These are phyloP conservation scores for Venturia asperata DNA, from an alignment of 2,329 filamentous ascomycete genomes.

Conservation along the genomic window DNA sequence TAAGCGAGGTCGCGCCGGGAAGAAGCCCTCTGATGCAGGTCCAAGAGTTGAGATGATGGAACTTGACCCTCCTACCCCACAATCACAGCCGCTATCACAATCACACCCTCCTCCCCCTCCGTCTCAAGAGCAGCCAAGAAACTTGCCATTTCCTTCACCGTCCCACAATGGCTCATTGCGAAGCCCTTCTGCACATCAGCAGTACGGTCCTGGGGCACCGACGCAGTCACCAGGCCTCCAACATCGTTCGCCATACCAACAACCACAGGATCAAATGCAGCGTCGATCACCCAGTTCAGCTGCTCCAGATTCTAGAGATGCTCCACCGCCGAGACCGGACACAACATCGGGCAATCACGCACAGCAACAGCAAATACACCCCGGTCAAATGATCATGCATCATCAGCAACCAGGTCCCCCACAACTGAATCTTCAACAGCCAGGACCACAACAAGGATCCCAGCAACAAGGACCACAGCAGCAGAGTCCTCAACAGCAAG, in stretches of 20 bases:
- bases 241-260: conserved; percentile 2
- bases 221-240: conserved; percentile 5
- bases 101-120: not conserved
- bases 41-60: conserved; percentile 16
- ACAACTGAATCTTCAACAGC: conserved; percentile 5
- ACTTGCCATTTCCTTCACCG: conserved; percentile 2
- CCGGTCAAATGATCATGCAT: conserved; percentile 1
- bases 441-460: not conserved
- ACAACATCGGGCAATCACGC: not conserved
- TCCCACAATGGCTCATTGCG: conserved; percentile 3
- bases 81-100: conserved; percentile 1
- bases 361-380: conserved; percentile 1
- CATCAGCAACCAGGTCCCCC: conserved; percentile 5
- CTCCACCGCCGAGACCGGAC: not conserved
- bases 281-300: conserved; percentile 6
- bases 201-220: conserved; percentile 1
- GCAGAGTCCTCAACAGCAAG: conserved; percentile 7
- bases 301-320: not conserved
- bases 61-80: conserved; percentile 7
- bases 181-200: conserved; percentile 1
- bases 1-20: conserved; percentile 17
- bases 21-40: conserved; percentile 15
- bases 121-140: conserved; percentile 12
- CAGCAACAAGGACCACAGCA: conserved; percentile 7
- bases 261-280: conserved; percentile 1